Base-by-base conservation (phyloP, 371 early-diverging fungal genomes). In the Mortierella sp. region DNA sequence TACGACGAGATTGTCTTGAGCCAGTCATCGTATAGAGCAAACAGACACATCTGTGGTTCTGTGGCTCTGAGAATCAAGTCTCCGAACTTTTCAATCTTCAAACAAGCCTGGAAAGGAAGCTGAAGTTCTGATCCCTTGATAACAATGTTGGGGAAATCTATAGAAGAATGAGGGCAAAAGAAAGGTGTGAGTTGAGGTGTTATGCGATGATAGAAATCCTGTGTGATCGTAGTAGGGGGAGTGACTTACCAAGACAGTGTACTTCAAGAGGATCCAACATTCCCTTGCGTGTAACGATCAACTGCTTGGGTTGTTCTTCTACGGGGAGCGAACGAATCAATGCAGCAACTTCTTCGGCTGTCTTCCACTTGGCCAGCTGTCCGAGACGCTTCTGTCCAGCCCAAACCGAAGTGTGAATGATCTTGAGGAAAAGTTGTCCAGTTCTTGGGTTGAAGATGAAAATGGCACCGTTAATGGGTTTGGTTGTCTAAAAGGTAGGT, bases 181-280 rank as follows among this genome's bases (percentile, higher is more conserved):
- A 34, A 34, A 34, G 34, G 34, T 34, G 16, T 55, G 16, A 37
- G 40, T 40, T 22, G 22, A 37, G 10, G 10, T 9, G 10, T 22
- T 14, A 24, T 2, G 3, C 19, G 14, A 52, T 9, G 13, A 14
- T 41, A 19, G 3, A 54, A 7, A 34, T 10, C 7, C 10, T 34
- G 4, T 4, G 34, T 7, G 34, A 10, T 10, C 10, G 34, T 34
- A 34, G 34, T 34, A 10, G 10, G 34, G 43, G 21, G 52, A 44
- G 7, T 0, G 31, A 16, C 65, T 57, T 71, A 71, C 63, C 69
- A 25, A 68, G 82, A 83, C 81, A 85, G 80, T 97, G 96, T 17
- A 96, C 96, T 82, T 98, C 99, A 37, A 99, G 87, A 57, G 98
- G 98, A 87, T 99, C 99, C 84, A 98, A 85, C 98, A 99, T 98